A percentile compares a stretch with the other conserved stretches of the same genome.
These are phyloP conservation scores for Diutina ranongensis DNA, from an alignment of 1,139 yeast species.

Conservation along the genomic window DNA sequence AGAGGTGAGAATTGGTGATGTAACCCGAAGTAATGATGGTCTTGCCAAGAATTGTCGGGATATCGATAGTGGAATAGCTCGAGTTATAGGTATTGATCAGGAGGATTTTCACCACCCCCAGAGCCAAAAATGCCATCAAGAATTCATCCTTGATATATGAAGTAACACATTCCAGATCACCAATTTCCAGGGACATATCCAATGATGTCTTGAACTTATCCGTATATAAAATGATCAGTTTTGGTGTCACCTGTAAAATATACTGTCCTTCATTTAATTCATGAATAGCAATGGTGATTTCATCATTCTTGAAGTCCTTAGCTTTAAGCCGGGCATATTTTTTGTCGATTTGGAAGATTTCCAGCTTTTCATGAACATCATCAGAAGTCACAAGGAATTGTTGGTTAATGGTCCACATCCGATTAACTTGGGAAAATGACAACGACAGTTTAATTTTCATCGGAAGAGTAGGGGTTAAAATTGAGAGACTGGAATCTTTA, in stretches of 20 bases:
- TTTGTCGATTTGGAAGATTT: slow-evolving; percentile 60
- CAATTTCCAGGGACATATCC: slow-evolving; percentile 15
- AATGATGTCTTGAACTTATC: slow-evolving; percentile 40
- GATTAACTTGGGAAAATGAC: slow-evolving; percentile 63
- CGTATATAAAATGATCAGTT: slow-evolving; percentile 54
- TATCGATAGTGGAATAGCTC: slow-evolving; percentile 23
- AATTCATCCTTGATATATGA: slow-evolving; percentile 41
- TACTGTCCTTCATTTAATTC: slow-evolving; percentile 47
- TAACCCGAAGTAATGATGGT: slow-evolving; percentile 62
- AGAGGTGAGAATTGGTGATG: slow-evolving; percentile 35
- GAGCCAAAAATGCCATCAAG: slow-evolving; percentile 40
- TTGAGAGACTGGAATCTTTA: slow-evolving; percentile 41
- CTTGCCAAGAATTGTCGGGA: slow-evolving; percentile 44
- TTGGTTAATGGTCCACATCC: slow-evolving; percentile 58
- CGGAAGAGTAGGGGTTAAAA: slow-evolving; percentile 52
- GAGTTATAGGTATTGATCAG: slow-evolving; percentile 30
- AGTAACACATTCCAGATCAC: slow-evolving; percentile 38
- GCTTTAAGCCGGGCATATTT: slow-evolving; percentile 55
- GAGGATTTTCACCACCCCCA: slow-evolving; percentile 45
- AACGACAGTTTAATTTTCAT: slow-evolving; percentile 60
- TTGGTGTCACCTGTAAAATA: slow-evolving; percentile 65
- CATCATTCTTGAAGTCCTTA: slow-evolving; percentile 53
- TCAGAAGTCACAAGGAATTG: slow-evolving; percentile 65
- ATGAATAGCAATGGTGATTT: slow-evolving; percentile 57
- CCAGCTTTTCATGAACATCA: slow-evolving; percentile 49